A percentile compares a stretch with the other conserved stretches of the same genome.
phyloP scores from a whole-genome alignment of 192 early-diverging fungal genomes.

The Coemansia sp. region DNA sequence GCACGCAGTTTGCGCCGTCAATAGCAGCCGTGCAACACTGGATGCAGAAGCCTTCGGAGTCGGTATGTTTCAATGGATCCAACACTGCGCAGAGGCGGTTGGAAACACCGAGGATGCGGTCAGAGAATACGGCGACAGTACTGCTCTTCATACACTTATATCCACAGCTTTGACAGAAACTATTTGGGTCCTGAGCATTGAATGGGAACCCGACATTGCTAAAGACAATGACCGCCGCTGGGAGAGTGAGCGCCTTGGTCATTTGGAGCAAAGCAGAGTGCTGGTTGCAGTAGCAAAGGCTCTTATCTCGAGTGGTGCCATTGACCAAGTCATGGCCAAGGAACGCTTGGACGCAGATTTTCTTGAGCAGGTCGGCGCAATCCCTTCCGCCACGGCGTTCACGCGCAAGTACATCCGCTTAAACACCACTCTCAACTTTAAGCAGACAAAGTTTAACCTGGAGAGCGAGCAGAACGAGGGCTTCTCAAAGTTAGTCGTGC shows the following conservation, averaged over 20 bases:
- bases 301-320: constrained; percentile 17
- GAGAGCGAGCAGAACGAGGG: constrained; percentile 51
- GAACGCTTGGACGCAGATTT: constrained; percentile 44
- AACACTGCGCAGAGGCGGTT: constrained; percentile 27
- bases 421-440: constrained; percentile 48
- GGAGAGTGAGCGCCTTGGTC: constrained; percentile 21
- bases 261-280: constrained; percentile 25
- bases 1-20: constrained; percentile 14
- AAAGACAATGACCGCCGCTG: constrained; percentile 18
- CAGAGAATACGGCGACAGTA: constrained; percentile 3
- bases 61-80: constrained; percentile 25
- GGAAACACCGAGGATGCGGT: constrained; percentile 20
- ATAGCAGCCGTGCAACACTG: not conserved
- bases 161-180: constrained; percentile 33
- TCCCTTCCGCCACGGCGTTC: constrained; percentile 28
- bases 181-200: constrained; percentile 35
- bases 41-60: constrained; percentile 26
- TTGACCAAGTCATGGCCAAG: constrained; percentile 34
- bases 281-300: constrained; percentile 22
- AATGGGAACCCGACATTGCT: constrained; percentile 45
- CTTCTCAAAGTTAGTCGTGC: constrained; percentile 43
- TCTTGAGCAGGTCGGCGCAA: constrained; percentile 29
- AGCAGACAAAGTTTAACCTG: constrained; percentile 55
- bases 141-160: constrained; percentile 21
- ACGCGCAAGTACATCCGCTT: constrained; percentile 42